Evolutionary conservation across 306 rosid genomes (phyloP).

Genomic region (Purshia tridentata): DNA sequence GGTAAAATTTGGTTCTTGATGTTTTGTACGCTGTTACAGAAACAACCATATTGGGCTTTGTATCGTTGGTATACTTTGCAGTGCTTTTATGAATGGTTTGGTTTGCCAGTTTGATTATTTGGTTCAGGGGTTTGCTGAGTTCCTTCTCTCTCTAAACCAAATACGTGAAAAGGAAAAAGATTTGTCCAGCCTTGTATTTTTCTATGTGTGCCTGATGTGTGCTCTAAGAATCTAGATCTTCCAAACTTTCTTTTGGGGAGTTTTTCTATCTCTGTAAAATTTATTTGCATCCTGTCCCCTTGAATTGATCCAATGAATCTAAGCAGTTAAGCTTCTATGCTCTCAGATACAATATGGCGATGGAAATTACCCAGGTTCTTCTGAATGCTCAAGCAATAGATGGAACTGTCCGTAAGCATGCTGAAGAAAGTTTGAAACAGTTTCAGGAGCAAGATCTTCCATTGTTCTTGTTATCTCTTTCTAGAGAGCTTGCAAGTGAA

Average conservation of each 20-base stretch:
- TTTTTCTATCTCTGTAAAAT: background rate
- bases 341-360: slow-evolving; percentile 40
- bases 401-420: slow-evolving; percentile 68
- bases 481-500: slow-evolving; percentile 74
- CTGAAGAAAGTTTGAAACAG: slow-evolving; percentile 79
- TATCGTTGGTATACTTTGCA: background rate
- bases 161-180: background rate
- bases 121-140: background rate
- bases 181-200: background rate
- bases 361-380: slow-evolving; percentile 87
- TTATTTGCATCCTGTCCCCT: background rate
- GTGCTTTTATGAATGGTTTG: background rate
- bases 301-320: background rate
- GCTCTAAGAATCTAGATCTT: background rate
- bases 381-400: slow-evolving; percentile 86
- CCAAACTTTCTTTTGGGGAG: background rate
- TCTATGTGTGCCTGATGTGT: background rate
- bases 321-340: background rate
- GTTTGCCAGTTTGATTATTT: background rate
- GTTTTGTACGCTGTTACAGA: background rate
- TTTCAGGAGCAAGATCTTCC: slow-evolving; percentile 94
- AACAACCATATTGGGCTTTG: background rate
- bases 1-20: background rate
- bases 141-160: background rate
- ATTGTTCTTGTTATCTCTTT: slow-evolving; percentile 71